These are phyloP conservation scores for Scheffersomyces parashehatae DNA, from an alignment of 1,139 yeast species.

Conservation along the genomic window DNA sequence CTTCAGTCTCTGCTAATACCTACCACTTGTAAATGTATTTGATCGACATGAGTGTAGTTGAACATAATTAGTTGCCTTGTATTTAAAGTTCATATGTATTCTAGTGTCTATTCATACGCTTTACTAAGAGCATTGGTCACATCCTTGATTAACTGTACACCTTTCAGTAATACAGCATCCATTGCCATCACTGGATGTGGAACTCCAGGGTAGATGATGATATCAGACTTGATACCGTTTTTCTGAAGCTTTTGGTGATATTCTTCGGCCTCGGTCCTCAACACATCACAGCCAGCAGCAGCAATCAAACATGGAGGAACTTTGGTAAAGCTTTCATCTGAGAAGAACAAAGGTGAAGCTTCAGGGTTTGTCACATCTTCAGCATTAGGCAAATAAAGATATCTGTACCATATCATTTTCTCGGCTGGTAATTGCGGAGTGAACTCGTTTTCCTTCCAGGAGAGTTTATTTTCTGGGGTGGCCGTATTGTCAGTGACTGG, in stretches of 20 bases:
- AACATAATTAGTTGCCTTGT: too few relatives aligned
- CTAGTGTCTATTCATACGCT: constrained; percentile 12
- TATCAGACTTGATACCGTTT: constrained; percentile 36
- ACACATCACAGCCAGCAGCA: constrained; percentile 48
- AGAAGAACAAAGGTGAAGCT: constrained; percentile 46
- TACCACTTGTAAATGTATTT: too few relatives aligned
- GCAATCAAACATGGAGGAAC: constrained; percentile 46
- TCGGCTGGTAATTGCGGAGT: constrained; percentile 50
- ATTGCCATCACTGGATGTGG: constrained; percentile 54
- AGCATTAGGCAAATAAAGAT: constrained; percentile 41
- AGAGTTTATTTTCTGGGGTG: constrained; percentile 32
- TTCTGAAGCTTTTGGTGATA: constrained; percentile 40
- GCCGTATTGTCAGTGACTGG: constrained; percentile 54
- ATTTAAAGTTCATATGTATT: too few relatives aligned
- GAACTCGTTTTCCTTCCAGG: constrained; percentile 43
- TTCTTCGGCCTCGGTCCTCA: constrained; percentile 45
- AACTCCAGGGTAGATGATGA: constrained; percentile 41
- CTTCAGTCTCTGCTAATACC: too few relatives aligned
- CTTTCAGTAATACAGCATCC: constrained; percentile 44
- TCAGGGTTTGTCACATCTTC: constrained; percentile 38
- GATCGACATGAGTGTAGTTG: too few relatives aligned
- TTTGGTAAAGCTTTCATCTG: constrained; percentile 37
- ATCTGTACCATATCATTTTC: constrained; percentile 51
- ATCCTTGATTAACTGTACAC: constrained; percentile 35
- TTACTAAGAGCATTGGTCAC: constrained; percentile 27